A percentile compares a stretch with the other conserved stretches of the same genome.
Evolutionary conservation across 2,329 filamentous ascomycete genomes (phyloP).

Genomic region (Exutisphaerella laricina): DNA sequence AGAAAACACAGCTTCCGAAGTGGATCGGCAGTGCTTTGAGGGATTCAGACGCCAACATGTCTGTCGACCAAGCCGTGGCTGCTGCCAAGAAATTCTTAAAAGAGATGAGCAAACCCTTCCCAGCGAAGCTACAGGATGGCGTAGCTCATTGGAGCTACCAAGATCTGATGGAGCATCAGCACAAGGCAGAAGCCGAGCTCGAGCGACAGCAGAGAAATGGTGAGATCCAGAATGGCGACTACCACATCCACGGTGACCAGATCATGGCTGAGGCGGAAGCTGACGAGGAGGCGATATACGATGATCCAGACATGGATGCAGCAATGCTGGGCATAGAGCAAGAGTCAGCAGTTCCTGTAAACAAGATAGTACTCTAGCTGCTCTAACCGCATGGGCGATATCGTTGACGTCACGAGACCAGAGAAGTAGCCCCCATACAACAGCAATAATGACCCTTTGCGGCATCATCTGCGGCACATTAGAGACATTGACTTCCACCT

Average conservation of each 20-base stretch:
- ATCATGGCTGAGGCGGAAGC: conserved; percentile 31
- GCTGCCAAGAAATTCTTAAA: conserved; percentile 83
- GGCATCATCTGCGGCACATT: not conserved
- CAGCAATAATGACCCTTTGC: conserved; percentile 7
- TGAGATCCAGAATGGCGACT: conserved; percentile 43
- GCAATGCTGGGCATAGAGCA: conserved; percentile 34
- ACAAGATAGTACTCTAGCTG: not conserved
- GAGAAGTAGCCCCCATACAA: too few species aligned
- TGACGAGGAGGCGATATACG: conserved; percentile 31
- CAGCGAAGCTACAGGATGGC: conserved; percentile 75
- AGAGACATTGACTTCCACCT: not conserved
- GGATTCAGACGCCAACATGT: conserved; percentile 82
- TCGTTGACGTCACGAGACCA: conserved; percentile 7
- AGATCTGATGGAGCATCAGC: conserved; percentile 72
- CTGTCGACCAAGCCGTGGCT: conserved; percentile 90
- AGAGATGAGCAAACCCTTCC: conserved; percentile 88
- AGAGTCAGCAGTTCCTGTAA: not conserved
- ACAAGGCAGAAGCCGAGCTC: conserved; percentile 63
- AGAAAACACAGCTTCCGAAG: conserved; percentile 82
- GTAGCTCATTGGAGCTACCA: conserved; percentile 85
- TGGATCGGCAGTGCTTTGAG: conserved; percentile 90
- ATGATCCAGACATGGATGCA: conserved; percentile 34
- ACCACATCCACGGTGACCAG: conserved; percentile 27
- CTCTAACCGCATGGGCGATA: not conserved
- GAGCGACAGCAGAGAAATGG: conserved; percentile 57